Evolutionary conservation across 805 yeast species (phyloP), one percentile per base, ranked within the genome.

Genomic region (Zygosaccharomyces siamensis): DNA sequence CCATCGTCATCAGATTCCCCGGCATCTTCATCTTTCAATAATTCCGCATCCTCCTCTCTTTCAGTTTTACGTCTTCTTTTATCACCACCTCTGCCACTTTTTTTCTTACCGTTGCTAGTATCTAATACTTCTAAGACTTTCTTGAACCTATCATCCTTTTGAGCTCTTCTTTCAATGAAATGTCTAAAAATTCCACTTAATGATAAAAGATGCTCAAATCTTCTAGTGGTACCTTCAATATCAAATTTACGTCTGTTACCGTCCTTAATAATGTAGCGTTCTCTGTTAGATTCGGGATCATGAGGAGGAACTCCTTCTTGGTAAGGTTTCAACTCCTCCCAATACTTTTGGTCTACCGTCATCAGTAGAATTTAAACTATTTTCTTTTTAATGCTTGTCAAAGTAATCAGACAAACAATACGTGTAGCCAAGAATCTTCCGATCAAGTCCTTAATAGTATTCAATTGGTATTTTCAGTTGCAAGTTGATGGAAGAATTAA

Each of bases 1-100:
- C 51, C 54, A 7, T 48, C 56, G 14, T 55, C 58, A 2, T 51
- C 63, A 26, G 51, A 58, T 21, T 55, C 63, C 14, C 66, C 70
- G 10, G 66, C 68, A 43, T 73, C 75, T 48, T 77, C 81, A 41
- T 84, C 83, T 54, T 80, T 74, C 68, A 89, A 71, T 49, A 86
- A 70, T 59, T 84, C 89, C 0, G 80, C 88, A 62, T 86, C 90
- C 62, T 85, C 93, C 62, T 85, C 90, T 61, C 80, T 78, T 57
- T 84, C 90, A 3, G 88, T 83, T 59, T 83, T 83, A 51, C 89
- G 73, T 60, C 86, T 73, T 58, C 84, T 74, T 47, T 71, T 73
- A 43, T 71, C 56, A n/a, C 52, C 43, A 18, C 53, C 54, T 27
- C 48, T 47, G 5, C 51, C 47, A 30, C 49, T 42, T 40, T 50